Base-by-base conservation (phyloP, 441 rosid species). In the Lepidium campestre region DNA sequence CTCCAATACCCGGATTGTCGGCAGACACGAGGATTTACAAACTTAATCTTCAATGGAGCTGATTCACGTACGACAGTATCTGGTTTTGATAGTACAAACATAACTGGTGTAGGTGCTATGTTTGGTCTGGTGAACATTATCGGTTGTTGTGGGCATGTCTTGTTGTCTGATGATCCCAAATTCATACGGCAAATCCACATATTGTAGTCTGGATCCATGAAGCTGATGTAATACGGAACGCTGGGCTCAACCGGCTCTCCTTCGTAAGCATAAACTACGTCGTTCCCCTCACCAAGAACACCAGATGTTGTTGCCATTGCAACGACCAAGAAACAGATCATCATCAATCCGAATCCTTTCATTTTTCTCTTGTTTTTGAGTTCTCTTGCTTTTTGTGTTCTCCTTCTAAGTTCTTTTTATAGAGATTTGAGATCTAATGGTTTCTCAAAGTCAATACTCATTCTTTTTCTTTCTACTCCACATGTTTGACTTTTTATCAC, bases 51-150 rank as follows among this genome's bases (percentile, higher is more conserved):
- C 13, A 67, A 32, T 4, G 36, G 2, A 4, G 65, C 13, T 67
- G 72, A 57, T 37, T 67, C 65, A 37, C 5, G 48, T 13, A 67
- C 57, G 1, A 47, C 48, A 2, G 15, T 13, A 5, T 47, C 40
- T 47, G 57, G 10, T 27, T 35, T 36, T 50, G 57, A 8, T 12
- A 57, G 13, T 22, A 22, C 4, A 12, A 67, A 67, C 41, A 57
- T 25, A 47, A 67, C 39, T 27, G 22, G 72, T 9, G 60, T 59
- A 1, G 60, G 53, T 50, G 44, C 5, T 20, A 41, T 57, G 3
- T 8, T 32, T 71, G 71, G 75, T 31, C 44, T 11, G 57, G 75
- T 57, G 71, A 72, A 58, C 75, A 72, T 65, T 48, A 72, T 29
- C 31, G 71, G 75, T 22, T 65, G 71, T 50, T 65, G 54, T 32